phyloP scores from a whole-genome alignment of 1,284 basidiomycete species.

The Phlebopus sp. region DNA sequence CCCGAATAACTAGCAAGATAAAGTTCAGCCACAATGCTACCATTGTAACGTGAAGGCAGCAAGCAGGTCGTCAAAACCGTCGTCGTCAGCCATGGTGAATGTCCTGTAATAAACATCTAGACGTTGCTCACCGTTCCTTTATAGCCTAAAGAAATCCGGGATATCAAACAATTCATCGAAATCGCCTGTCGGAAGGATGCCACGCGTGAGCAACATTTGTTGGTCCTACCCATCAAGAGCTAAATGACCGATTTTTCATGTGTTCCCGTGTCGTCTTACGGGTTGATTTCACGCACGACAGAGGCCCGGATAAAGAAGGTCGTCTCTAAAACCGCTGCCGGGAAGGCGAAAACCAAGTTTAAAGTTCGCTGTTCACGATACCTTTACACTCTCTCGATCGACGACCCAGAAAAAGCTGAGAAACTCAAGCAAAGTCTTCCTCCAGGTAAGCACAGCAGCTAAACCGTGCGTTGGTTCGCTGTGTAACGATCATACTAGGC shows the following conservation, averaged over 20 bases:
- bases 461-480: background rate
- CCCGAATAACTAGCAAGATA: slow-evolving; percentile 30
- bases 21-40: slow-evolving; percentile 31
- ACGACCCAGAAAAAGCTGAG: slow-evolving; percentile 98
- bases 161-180: slow-evolving; percentile 99
- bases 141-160: slow-evolving; percentile 95
- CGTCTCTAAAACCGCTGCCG: slow-evolving; percentile 61
- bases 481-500: slow-evolving; percentile 42
- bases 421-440: slow-evolving; percentile 96
- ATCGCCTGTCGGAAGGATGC: slow-evolving; percentile 91
- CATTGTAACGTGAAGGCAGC: background rate
- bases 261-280: background rate
- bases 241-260: background rate
- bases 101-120: background rate
- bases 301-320: slow-evolving; percentile 98
- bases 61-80: slow-evolving; percentile 3
- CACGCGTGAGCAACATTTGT: slow-evolving; percentile 48
- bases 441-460: slow-evolving; percentile 65
- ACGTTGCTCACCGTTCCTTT: slow-evolving; percentile 11
- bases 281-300: slow-evolving; percentile 42
- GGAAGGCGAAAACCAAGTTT: slow-evolving; percentile 93
- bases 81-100: slow-evolving; percentile 23
- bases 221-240: slow-evolving; percentile 16
- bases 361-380: slow-evolving; percentile 97
- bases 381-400: slow-evolving; percentile 95